Conservation (phyloP, 2,329 filamentous ascomycete species). For the Chaetomiaceae sp. region DNA sequence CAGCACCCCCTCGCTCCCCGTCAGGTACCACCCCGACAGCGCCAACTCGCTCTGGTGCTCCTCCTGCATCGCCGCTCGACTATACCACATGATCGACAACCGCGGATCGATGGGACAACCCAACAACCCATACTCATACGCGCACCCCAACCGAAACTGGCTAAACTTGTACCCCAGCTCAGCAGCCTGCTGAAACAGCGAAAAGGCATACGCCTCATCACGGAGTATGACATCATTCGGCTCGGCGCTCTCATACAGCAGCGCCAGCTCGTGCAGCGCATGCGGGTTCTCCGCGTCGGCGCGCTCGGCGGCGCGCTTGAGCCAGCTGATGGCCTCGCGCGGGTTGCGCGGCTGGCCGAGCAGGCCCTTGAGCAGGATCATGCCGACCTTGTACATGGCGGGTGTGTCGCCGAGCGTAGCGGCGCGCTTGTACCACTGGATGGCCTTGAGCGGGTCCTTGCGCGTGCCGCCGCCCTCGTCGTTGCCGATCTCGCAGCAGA, state of each 20-base stretch:
- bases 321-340: conserved; percentile 82
- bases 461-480: conserved; percentile 92
- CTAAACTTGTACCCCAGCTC: conserved; percentile 92
- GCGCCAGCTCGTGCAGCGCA: conserved; percentile 81
- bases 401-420: conserved; percentile 85
- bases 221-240: conserved; percentile 69
- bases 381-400: conserved; percentile 97
- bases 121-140: conserved; percentile 83
- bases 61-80: conserved; percentile 80
- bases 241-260: conserved; percentile 60
- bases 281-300: conserved; percentile 91
- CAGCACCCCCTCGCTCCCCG: conserved; percentile 80
- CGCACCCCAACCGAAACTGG: conserved; percentile 82
- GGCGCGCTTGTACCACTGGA: conserved; percentile 96
- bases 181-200: conserved; percentile 78
- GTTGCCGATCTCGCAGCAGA: conserved; percentile 93
- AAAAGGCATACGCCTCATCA: conserved; percentile 77
- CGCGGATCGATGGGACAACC: conserved; percentile 79
- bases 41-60: conserved; percentile 90
- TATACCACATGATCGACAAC: conserved; percentile 90
- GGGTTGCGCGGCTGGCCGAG: conserved; percentile 82
- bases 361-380: conserved; percentile 89
- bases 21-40: conserved; percentile 90
- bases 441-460: conserved; percentile 85
- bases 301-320: conserved; percentile 85